Evolutionary conservation across 345 rosid genomes (phyloP), one percentile per base, ranked within the genome.

Genomic region (Bruguiera parviflora): DNA sequence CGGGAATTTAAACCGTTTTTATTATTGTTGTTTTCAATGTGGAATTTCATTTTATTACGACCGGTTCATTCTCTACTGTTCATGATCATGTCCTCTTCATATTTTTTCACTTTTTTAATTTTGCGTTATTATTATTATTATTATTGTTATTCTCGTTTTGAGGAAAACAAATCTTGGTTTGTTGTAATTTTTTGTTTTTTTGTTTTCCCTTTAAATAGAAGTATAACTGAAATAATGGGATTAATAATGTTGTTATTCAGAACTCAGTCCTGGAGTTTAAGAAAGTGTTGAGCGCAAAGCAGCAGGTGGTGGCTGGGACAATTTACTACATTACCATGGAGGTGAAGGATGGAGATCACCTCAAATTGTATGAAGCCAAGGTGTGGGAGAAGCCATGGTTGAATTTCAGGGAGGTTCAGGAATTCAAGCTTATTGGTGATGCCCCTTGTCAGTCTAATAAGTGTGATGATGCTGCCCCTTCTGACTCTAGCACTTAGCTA

Each of bases 321-420:
- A 43, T 88, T 47, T 82, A 89, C 68, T 80, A 88, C 74, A 72
- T 94, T 55, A 94, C 95, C 0, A 11, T 94, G 61, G 97, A 89
- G 84, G 98, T 80, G 8, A 74, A 65, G 1, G 92, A 94, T 29
- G 95, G 97, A 4, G 89, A 78, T 35, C 66, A 78, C 67, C 78
- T 74, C 52, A 87, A 94, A 75, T 61, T 83, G 51, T 94, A 85
- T 65, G 91, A 91, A 82, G 98, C 96, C 64, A 89, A 94, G 82
- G 83, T 94, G 53, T 85, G 95, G 97, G 96, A 75, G 82, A 91
- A 94, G 80, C 87, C 87, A 22, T 94, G 98, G 98, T 22, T 78
- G 82, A 76, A 94, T 43, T 91, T 88, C 80, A 91, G 86, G 82
- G 80, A 89, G 82, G 77, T 91, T 69, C 88, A 89, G 71, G 88